Evolutionary conservation across 768 basidiomycete genomes (phyloP).

Genomic region (Lentinula guzmanii): DNA sequence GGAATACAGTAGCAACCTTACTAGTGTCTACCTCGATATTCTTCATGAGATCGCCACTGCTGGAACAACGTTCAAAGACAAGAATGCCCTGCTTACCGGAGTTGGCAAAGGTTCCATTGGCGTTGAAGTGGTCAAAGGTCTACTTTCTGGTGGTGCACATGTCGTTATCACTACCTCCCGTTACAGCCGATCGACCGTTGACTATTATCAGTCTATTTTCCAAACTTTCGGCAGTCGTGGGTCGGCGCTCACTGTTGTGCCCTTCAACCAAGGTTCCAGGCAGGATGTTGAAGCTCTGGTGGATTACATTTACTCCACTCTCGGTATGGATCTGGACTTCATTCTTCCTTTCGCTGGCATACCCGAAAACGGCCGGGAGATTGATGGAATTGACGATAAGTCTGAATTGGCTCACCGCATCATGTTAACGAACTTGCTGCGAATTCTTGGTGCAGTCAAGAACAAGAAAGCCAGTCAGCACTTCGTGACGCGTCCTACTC

Average conservation of each 20-base stretch:
- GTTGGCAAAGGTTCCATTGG: conserved; percentile 98
- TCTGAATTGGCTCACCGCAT: conserved; percentile 98
- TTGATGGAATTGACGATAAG: conserved; percentile 93
- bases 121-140: conserved; percentile 94
- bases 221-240: conserved; percentile 93
- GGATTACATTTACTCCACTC: conserved; percentile 94
- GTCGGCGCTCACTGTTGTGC: conserved; percentile 95
- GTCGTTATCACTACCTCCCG: conserved; percentile 98
- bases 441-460: conserved; percentile 96
- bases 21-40: conserved; percentile 92
- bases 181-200: conserved; percentile 91
- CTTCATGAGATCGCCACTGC: conserved; percentile 98
- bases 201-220: conserved; percentile 98
- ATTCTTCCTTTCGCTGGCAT: conserved; percentile 98
- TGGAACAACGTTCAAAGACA: conserved; percentile 97
- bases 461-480: conserved; percentile 95
- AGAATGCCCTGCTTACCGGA: conserved; percentile 96
- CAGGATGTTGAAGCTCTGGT: conserved; percentile 98
- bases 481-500: conserved; percentile 96
- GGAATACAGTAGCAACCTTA: conserved; percentile 98
- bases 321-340: conserved; percentile 97
- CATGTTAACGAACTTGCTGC: conserved; percentile 96
- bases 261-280: conserved; percentile 98
- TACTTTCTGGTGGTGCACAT: conserved; percentile 93
- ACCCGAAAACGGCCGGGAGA: conserved; percentile 98